Base-by-base conservation (phyloP, 2,329 filamentous ascomycete genomes). In the Thielaviopsis euricoi region DNA sequence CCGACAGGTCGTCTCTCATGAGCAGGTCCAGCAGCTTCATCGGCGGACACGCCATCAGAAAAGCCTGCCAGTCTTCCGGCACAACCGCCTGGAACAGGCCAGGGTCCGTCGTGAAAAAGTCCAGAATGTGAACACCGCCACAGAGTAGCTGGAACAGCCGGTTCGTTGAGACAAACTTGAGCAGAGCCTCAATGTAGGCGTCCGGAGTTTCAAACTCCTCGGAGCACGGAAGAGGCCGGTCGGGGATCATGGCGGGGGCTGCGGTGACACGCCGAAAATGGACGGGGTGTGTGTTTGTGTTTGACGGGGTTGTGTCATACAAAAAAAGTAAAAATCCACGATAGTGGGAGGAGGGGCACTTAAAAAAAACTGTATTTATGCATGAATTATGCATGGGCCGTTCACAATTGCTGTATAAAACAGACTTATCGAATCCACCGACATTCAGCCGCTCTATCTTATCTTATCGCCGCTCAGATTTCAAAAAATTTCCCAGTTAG, bases 111-210 rank as follows among this genome's bases (percentile, higher is more conserved):
- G 89, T 96, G 72, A 96, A 89, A 71, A 98, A 97, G 69, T 98
- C 93, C 58, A 97, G 77, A 62, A 98, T 90, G 67, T 98, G 93
- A 0, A 97, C 87, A n/a, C 91, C 90, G 57, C 93, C 93, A 67
- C 89, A 95, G n/a, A 98, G 77, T 25, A 87, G 88, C 63, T 88
- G 86, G 64, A 96, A 89, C 1, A 89, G 75, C 57, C 84, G 79
- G 52, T 86, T 87, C 1, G 81, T 82, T 6, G 82, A 82, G 1
- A 83, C 80, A 65, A 97, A 95, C 21, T 81, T 68, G 25, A 97
- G 76, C 13, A 97, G 79, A 19, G 82, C 83, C 25, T 87, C 76
- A 53, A 95, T 79, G 69, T 95, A 98, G 56, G 82, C 78, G 53
- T 95, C 87, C 6, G 82, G 72, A 51, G 80, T 81, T 43, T 74